phyloP scores from a whole-genome alignment of 176 grass and related monocot species.

The Oryza longistaminata region DNA sequence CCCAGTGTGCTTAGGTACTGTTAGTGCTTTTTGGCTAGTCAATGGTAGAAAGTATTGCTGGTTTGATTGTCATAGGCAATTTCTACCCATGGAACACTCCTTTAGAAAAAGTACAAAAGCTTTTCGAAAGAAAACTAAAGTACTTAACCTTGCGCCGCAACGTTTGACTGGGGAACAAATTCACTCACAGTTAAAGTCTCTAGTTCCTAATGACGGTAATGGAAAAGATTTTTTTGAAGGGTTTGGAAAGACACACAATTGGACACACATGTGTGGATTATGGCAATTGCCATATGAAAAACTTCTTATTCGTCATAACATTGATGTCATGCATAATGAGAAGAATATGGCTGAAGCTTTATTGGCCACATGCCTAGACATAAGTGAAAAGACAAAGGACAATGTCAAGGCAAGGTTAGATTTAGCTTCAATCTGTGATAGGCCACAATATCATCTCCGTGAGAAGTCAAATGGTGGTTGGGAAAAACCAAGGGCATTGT shows the following conservation, averaged over 20 bases:
- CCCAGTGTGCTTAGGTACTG: background rate
- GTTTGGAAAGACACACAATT: background rate
- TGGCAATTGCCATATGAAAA: too few relatives aligned
- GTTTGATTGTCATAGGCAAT: conserved; percentile 11
- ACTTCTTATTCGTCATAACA: too few relatives aligned
- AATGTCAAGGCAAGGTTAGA: background rate
- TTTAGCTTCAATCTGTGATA: background rate
- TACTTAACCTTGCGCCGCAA: background rate
- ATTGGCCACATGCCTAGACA: too few relatives aligned
- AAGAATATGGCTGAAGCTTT: too few relatives aligned
- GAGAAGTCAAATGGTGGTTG: background rate
- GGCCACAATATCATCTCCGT: background rate
- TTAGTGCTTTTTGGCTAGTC: conserved; percentile 1
- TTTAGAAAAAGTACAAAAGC: background rate
- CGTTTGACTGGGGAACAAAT: background rate
- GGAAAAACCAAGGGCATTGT: background rate
- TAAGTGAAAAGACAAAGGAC: too few relatives aligned
- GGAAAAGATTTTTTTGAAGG: background rate
- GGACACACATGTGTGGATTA: background rate
- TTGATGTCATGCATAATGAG: too few relatives aligned
- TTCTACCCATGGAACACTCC: background rate
- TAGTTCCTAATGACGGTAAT: background rate
- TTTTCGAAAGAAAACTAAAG: background rate
- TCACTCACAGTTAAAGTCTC: background rate
- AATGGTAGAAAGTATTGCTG: background rate